Percentiles rank a stretch among this genome's conserved stretches.
Conservation (phyloP, 176 grass and related monocot species). For the Lolium rigidum region DNA sequence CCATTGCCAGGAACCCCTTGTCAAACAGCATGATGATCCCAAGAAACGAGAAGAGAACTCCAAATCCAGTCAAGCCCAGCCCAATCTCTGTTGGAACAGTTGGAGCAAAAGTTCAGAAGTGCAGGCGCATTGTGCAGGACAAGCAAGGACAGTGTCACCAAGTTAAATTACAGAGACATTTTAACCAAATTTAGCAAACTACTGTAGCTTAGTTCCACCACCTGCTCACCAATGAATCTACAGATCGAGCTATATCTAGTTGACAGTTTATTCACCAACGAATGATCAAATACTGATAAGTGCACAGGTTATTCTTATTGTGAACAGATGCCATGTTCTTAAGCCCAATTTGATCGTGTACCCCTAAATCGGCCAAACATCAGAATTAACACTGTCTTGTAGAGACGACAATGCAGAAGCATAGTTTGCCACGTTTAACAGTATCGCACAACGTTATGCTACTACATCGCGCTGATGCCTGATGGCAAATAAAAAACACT, state of each 20-base stretch:
- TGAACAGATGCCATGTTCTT: not conserved
- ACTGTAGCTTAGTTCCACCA: not conserved
- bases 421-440: not conserved
- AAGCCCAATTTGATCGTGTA: not conserved
- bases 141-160: not conserved
- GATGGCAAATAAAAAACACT: not conserved
- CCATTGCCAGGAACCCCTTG: constrained; percentile 89
- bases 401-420: not conserved
- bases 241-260: not conserved
- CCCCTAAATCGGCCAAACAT: not conserved
- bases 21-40: constrained; percentile 92
- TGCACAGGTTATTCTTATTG: not conserved
- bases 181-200: not conserved
- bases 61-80: constrained; percentile 82
- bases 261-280: not conserved
- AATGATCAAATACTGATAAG: not conserved
- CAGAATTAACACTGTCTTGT: not conserved
- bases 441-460: not conserved
- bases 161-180: not conserved
- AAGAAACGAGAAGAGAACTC: constrained; percentile 82
- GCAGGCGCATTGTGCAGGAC: not conserved
- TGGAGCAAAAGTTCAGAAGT: constrained; percentile 14
- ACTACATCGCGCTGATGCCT: not conserved
- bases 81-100: constrained; percentile 68
- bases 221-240: not conserved